Conservation (phyloP, 257 asterid genomes). For the Linderniella brevidens region DNA sequence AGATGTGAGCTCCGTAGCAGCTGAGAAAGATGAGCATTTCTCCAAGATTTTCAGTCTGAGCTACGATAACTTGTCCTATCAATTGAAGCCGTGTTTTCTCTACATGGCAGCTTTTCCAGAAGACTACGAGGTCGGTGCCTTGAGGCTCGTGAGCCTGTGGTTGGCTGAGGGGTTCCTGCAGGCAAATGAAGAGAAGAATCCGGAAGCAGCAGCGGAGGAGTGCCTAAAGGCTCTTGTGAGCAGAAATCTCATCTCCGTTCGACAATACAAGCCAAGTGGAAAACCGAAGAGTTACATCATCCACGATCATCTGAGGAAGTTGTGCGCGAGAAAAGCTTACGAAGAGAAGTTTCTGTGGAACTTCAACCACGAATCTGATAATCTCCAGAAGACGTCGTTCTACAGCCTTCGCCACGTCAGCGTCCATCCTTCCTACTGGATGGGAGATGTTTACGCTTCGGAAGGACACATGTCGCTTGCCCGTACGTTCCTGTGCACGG, state of each 20-base stretch:
- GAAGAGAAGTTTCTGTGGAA: neutral
- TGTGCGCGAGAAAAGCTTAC: neutral
- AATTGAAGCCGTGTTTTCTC: neutral
- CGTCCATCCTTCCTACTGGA: neutral
- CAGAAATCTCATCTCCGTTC: neutral
- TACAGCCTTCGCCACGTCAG: neutral
- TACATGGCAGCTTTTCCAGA: neutral
- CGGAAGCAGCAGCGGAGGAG: neutral
- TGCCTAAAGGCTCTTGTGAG: neutral
- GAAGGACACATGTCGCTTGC: neutral
- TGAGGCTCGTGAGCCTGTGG: neutral
- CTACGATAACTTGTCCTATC: neutral
- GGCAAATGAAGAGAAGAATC: neutral
- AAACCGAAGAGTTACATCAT: neutral
- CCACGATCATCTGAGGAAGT: neutral
- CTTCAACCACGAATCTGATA: neutral
- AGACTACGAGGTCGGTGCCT: neutral
- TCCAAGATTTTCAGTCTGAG: neutral
- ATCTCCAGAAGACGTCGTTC: neutral
- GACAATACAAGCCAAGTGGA: neutral
- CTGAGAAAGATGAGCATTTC: neutral
- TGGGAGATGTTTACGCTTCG: neutral
- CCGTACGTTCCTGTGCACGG: neutral
- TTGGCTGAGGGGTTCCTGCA: neutral
- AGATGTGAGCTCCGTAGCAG: neutral